These are phyloP conservation scores for Spergularia azorica DNA, from an alignment of 179 eudicot species.

Conservation along the genomic window DNA sequence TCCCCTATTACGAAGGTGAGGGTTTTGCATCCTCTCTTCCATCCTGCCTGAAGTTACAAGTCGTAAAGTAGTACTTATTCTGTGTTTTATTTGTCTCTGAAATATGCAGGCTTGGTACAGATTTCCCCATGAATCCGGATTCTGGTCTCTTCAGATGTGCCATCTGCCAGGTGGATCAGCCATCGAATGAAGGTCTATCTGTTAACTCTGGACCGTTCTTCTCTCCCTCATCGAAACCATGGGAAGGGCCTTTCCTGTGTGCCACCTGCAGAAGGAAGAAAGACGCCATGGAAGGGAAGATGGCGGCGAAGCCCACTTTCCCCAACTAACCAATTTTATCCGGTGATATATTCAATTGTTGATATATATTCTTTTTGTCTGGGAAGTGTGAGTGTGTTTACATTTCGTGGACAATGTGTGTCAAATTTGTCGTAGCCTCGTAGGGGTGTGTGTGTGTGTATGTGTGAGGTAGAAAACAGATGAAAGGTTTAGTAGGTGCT, in stretches of 20 bases:
- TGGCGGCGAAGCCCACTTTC: conserved; percentile 42
- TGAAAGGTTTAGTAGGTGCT: conserved; percentile 31
- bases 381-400: conserved; percentile 46
- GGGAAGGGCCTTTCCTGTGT: conserved; percentile 97
- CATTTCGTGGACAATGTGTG: conserved; percentile 30
- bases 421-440: neutral
- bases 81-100: neutral
- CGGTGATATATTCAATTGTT: conserved; percentile 43
- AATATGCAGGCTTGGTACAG: conserved; percentile 78
- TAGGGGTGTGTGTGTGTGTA: conserved; percentile 43
- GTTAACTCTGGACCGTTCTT: conserved; percentile 77
- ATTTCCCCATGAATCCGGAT: conserved; percentile 55
- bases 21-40: too few species aligned
- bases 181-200: conserved; percentile 67
- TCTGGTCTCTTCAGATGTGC: conserved; percentile 84
- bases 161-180: conserved; percentile 87
- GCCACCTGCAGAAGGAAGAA: conserved; percentile 78
- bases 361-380: conserved; percentile 42
- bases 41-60: too few species aligned
- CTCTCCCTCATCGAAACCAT: conserved; percentile 78
- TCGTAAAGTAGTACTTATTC: neutral
- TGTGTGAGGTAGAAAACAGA: conserved; percentile 31
- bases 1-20: too few species aligned
- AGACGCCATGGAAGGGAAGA: conserved; percentile 99
- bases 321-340: conserved; percentile 42